Evolutionary conservation across 768 basidiomycete genomes (phyloP).

Genomic region (Megacollybia marginata): DNA sequence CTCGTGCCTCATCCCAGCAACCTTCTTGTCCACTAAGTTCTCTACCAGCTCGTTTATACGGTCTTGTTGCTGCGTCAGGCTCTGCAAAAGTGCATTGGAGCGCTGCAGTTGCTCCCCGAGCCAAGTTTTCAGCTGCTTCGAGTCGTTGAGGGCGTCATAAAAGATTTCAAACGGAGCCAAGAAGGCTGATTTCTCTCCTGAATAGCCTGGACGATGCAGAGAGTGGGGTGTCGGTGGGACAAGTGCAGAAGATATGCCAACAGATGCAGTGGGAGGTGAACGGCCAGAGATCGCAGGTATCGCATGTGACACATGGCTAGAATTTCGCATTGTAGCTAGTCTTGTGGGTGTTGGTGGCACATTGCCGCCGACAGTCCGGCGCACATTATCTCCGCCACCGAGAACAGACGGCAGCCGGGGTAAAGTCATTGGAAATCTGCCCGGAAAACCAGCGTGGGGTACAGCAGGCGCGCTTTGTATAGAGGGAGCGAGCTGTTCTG

Average conservation of each 20-base stretch:
- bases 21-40: constrained; percentile 51
- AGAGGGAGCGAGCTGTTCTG: constrained; percentile 52
- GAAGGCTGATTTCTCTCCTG: constrained; percentile 68
- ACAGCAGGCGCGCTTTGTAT: constrained; percentile 76
- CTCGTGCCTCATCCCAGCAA: constrained; percentile 55
- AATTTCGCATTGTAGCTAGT: constrained; percentile 39
- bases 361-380: constrained; percentile 44
- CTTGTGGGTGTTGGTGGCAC: constrained; percentile 72
- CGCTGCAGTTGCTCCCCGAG: constrained; percentile 65
- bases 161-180: constrained; percentile 77
- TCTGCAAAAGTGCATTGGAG: constrained; percentile 47
- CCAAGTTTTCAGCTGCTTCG: constrained; percentile 72
- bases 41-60: constrained; percentile 54
- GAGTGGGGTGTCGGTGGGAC: constrained; percentile 68
- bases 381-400: constrained; percentile 33
- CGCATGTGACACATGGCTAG: constrained; percentile 16
- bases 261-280: constrained; percentile 51
- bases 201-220: constrained; percentile 51
- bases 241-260: constrained; percentile 59
- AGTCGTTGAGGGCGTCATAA: constrained; percentile 79
- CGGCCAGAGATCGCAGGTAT: constrained; percentile 26
- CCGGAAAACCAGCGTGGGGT: constrained; percentile 38
- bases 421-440: constrained; percentile 54
- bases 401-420: constrained; percentile 54
- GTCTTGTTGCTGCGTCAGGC: constrained; percentile 54